These are phyloP conservation scores for Flagelloscypha sp. DNA, from an alignment of 768 basidiomycete genomes.

Conservation along the genomic window DNA sequence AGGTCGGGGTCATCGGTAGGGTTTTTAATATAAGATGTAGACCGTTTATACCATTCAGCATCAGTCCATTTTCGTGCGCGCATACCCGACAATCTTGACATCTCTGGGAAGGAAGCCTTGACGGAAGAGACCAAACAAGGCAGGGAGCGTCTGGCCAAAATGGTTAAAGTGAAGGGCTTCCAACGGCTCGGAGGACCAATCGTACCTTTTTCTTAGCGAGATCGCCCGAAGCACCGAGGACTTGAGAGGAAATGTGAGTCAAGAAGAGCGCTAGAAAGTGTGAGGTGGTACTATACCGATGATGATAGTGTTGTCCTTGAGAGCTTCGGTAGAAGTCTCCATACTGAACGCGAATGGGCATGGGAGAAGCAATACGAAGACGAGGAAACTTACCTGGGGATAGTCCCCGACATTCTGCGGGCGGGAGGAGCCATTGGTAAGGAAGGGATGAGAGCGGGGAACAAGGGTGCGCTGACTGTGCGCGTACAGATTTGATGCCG, in stretches of 20 bases:
- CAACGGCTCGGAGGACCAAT: constrained; percentile 3
- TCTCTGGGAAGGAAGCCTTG: constrained; percentile 74
- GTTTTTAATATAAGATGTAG: constrained; percentile 80
- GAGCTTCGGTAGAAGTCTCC: constrained; percentile 60
- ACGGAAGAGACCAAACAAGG: constrained; percentile 83
- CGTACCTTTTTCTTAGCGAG: constrained; percentile 95
- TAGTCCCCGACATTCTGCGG: constrained; percentile 67
- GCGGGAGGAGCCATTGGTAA: constrained; percentile 22
- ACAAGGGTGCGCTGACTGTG: constrained; percentile 3
- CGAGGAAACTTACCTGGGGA: too few relatives aligned
- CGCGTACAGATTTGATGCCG: constrained; percentile 5
- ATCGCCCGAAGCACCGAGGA: constrained; percentile 94
- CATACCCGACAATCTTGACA: constrained; percentile 91
- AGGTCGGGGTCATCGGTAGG: constrained; percentile 52
- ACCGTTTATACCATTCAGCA: constrained; percentile 78
- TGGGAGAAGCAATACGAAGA: too few relatives aligned
- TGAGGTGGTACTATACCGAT: constrained; percentile 50
- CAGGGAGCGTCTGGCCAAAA: constrained; percentile 76
- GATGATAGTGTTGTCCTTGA: constrained; percentile 86
- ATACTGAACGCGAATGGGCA: too few relatives aligned
- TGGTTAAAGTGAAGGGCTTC: constrained; percentile 3
- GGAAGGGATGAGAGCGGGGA: constrained; percentile 10
- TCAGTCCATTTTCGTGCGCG: constrained; percentile 90
- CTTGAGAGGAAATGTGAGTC: constrained; percentile 30
- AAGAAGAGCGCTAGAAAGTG: constrained; percentile 7